A percentile compares a stretch with the other conserved stretches of the same genome.
Conservation (phyloP, 441 rosid species). For the California macrophylla region DNA sequence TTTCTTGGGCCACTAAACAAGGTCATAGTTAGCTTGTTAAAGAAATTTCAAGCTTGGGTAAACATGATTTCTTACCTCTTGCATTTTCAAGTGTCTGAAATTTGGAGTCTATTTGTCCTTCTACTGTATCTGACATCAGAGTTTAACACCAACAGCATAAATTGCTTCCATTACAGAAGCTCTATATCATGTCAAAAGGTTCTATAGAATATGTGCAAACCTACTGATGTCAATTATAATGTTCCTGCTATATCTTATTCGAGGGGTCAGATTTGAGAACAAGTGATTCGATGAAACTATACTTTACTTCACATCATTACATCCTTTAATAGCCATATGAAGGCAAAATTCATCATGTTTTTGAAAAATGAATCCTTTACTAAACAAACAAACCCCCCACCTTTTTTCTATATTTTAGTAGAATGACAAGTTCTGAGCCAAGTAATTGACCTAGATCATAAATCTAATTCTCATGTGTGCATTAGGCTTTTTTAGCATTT, state of each 20-base stretch:
- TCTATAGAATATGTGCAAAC: not conserved
- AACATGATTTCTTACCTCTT: not conserved
- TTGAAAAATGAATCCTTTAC: not conserved
- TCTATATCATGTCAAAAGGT: not conserved
- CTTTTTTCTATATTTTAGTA: not conserved
- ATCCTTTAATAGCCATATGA: not conserved
- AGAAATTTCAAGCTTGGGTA: not conserved
- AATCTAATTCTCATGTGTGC: not conserved
- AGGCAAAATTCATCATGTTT: not conserved
- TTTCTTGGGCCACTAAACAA: not conserved
- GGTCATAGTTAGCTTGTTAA: not conserved
- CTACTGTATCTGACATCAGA: not conserved
- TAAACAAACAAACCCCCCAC: not conserved
- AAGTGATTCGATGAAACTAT: not conserved
- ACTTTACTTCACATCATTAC: not conserved
- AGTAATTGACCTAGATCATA: too few relatives aligned
- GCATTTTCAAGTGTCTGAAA: not conserved
- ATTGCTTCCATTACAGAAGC: not conserved
- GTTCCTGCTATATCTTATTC: not conserved
- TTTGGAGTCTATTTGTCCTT: not conserved
- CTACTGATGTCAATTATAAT: not conserved
- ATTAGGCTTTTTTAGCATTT: not conserved
- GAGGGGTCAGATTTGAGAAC: too few relatives aligned
- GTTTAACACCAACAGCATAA: not conserved
- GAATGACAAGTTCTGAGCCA: not conserved